A percentile compares a stretch with the other conserved stretches of the same genome.
Evolutionary conservation across 2,329 filamentous ascomycete genomes (phyloP).

Genomic region (Phialemonium atrogriseum): DNA sequence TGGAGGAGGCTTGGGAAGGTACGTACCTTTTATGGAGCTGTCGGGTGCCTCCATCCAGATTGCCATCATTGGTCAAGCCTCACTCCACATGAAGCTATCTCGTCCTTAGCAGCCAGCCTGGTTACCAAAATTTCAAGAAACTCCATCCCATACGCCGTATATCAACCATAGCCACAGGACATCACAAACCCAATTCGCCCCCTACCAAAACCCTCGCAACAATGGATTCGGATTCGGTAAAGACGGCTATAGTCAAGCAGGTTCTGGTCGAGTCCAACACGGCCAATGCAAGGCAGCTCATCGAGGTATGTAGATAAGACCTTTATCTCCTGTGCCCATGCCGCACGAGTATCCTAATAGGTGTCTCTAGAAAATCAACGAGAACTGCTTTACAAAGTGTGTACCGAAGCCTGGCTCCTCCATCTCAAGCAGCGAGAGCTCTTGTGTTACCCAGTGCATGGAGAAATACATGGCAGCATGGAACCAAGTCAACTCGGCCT

Average conservation of each 20-base stretch:
- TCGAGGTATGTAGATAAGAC: slow-evolving; percentile 58
- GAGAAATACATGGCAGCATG: slow-evolving; percentile 78
- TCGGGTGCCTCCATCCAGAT: no score
- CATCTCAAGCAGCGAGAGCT: slow-evolving; percentile 58
- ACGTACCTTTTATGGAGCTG: no score
- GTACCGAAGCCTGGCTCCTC: slow-evolving; percentile 60
- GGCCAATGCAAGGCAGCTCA: slow-evolving; percentile 60
- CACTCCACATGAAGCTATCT: no score
- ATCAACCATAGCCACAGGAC: no score
- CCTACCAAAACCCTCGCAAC: slow-evolving; percentile 15
- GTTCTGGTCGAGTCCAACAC: slow-evolving; percentile 57
- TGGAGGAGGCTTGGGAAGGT: no score
- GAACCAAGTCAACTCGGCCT: slow-evolving; percentile 65
- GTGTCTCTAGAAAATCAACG: slow-evolving; percentile 60
- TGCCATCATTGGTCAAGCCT: no score
- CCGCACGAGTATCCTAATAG: background rate
- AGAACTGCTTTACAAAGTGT: slow-evolving; percentile 74
- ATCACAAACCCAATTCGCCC: no score
- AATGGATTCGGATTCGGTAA: slow-evolving; percentile 52
- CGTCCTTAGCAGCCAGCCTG: no score
- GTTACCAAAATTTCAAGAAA: no score
- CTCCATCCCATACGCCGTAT: no score
- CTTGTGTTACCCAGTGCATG: slow-evolving; percentile 69
- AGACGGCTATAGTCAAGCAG: slow-evolving; percentile 57
- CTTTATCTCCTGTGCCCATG: background rate